Evolutionary conservation across 257 asterid genomes (phyloP).

Genomic region (Verbascum thapsus): DNA sequence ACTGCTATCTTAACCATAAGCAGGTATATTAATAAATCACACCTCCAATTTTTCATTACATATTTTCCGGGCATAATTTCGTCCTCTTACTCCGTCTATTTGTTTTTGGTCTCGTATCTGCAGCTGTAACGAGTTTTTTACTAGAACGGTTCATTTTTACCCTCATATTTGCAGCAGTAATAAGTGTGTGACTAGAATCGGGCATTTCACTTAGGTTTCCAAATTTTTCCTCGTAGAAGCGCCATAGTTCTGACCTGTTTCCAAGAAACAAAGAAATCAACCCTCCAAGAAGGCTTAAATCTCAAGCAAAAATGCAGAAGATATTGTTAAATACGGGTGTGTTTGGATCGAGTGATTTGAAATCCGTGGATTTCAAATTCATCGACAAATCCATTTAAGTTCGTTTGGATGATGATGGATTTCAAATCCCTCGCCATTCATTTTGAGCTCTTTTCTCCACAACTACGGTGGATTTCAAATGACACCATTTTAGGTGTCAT

Average conservation of each 20-base stretch:
- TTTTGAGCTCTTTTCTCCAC: too few species aligned
- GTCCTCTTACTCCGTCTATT: conserved; percentile 39
- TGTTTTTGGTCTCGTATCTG: too few species aligned
- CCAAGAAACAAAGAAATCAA: conserved; percentile 3
- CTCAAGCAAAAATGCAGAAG: conserved; percentile 13
- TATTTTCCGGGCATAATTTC: conserved; percentile 25
- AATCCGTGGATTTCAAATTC: too few species aligned
- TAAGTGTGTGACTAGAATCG: conserved; percentile 52
- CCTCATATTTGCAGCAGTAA: conserved; percentile 86
- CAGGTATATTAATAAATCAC: too few species aligned
- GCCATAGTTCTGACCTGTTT: conserved; percentile 79
- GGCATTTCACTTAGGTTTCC: conserved; percentile 72
- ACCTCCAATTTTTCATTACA: conserved; percentile 7
- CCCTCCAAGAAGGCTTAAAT: conserved; percentile 7
- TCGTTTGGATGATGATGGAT: too few species aligned
- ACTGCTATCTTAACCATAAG: not conserved
- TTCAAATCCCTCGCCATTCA: too few species aligned
- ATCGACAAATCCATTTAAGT: too few species aligned
- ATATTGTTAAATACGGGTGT: not conserved
- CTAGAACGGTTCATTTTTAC: too few species aligned
- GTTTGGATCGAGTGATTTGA: too few species aligned
- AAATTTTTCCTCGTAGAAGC: conserved; percentile 73
- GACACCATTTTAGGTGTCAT: too few species aligned
- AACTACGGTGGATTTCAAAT: too few species aligned
- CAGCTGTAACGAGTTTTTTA: too few species aligned